Evolutionary conservation across 345 rosid species (phyloP), one percentile per base, ranked within the genome.

Genomic region (Streptanthus diversifolius): DNA sequence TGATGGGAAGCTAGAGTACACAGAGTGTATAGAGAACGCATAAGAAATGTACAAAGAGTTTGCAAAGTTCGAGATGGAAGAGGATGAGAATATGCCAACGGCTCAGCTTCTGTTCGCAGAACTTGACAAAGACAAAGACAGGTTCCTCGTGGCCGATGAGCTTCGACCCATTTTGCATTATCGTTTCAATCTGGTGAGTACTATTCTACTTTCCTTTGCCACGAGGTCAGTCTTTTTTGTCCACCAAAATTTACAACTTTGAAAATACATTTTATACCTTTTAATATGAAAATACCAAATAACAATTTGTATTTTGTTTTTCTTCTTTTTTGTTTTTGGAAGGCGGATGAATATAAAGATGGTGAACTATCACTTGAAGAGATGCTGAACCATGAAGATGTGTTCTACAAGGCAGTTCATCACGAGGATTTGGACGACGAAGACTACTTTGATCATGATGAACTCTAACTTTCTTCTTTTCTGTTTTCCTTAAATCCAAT

Each of bases 291-390:
- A 54, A 29, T 27, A 15, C 18, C 45, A 5, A 14, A 41, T 5
- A 41, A 41, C n/a, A 39, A 39, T 5, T 32, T 32, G 1, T 32
- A 32, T 32, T 1, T 32, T 32, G 29, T 19, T 3, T 41, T 24
- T 17, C n/a, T 5, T 25, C 5, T 12, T 32, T 4, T 4, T 18
- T 47, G 1, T 27, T 12, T 2, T 47, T 47, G 5, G 17, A 67
- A 88, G 97, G 88, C 88, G 2, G 97, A 90, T 72, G 92, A 84
- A 37, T 67, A 86, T 70, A 72, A 68, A 71, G 92, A 88, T 76
- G 88, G 86, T 17, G 60, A 75, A 9, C 61, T 88, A 75, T 76
- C 84, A 13, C 77, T 90, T 13, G 79, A 79, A 11, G 92, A 90
- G 75, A 85, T 88, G 86, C 62, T 86, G 39, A 68, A 82, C 57